Evolutionary conservation across 2,329 filamentous ascomycete genomes (phyloP).

Genomic region (Colletotrichum sp.): DNA sequence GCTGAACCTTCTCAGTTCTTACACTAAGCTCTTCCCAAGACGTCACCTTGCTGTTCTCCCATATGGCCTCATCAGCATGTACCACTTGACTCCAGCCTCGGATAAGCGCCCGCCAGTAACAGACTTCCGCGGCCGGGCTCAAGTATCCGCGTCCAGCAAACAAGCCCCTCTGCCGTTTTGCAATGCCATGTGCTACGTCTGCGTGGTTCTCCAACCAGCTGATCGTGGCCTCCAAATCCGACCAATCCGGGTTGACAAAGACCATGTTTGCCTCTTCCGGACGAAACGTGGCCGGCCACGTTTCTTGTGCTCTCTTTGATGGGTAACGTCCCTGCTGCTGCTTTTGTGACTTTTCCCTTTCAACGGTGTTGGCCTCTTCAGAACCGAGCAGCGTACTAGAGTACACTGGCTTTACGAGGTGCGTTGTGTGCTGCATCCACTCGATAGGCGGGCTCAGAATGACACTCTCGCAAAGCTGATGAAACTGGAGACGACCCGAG

Average conservation of each 20-base stretch:
- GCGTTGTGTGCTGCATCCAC: conserved; percentile 56
- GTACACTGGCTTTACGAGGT: conserved; percentile 50
- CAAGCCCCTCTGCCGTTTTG: conserved; percentile 47
- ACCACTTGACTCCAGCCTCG: conserved; percentile 52
- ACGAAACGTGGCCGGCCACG: conserved; percentile 44
- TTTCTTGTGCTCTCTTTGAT: not conserved
- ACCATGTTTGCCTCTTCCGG: conserved; percentile 49
- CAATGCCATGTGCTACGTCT: conserved; percentile 49
- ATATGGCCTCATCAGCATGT: conserved; percentile 31
- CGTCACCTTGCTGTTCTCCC: conserved; percentile 12
- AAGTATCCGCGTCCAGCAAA: conserved; percentile 50
- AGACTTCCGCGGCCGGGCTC: conserved; percentile 54
- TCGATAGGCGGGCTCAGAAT: conserved; percentile 51
- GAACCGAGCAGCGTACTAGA: conserved; percentile 32
- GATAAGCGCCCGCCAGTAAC: conserved; percentile 57
- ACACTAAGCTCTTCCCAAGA: conserved; percentile 19
- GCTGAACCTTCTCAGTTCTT: not conserved
- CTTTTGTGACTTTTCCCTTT: not conserved
- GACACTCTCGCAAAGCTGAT: conserved; percentile 55
- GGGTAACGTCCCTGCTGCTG: not conserved
- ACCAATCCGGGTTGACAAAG: conserved; percentile 58
- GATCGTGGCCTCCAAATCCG: conserved; percentile 51
- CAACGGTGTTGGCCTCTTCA: not conserved
- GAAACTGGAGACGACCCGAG: conserved; percentile 55
- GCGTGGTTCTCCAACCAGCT: conserved; percentile 50